These are phyloP conservation scores for Chondrostereum purpureum DNA, from an alignment of 1,284 basidiomycete genomes.

Conservation along the genomic window DNA sequence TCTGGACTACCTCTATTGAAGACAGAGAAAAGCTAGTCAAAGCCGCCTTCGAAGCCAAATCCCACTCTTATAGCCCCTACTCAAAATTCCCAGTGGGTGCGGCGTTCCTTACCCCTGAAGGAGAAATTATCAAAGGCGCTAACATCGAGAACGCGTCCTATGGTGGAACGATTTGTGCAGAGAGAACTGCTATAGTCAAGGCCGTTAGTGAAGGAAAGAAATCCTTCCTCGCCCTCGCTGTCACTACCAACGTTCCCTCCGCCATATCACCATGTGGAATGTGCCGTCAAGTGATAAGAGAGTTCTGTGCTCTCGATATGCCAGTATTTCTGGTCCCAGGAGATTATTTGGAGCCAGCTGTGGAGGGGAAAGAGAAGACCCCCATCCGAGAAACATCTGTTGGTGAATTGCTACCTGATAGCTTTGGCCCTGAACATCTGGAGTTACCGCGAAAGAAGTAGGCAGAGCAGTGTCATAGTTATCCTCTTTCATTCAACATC, in stretches of 20 bases:
- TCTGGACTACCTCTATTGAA: slow-evolving; percentile 25
- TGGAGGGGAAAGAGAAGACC: slow-evolving; percentile 24
- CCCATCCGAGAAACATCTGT: slow-evolving; percentile 62
- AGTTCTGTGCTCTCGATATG: slow-evolving; percentile 62
- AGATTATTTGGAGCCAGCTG: slow-evolving; percentile 32
- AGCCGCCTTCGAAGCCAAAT: slow-evolving; percentile 41
- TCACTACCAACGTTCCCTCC: slow-evolving; percentile 52
- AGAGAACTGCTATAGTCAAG: slow-evolving; percentile 68
- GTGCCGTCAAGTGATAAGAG: slow-evolving; percentile 74
- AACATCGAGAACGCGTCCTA: slow-evolving; percentile 75
- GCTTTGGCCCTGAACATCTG: slow-evolving; percentile 82
- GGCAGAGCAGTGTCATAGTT: no score
- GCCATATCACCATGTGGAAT: slow-evolving; percentile 70
- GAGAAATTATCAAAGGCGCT: slow-evolving; percentile 55
- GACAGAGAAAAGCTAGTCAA: slow-evolving; percentile 31
- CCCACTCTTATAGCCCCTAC: slow-evolving; percentile 49
- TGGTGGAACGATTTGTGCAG: slow-evolving; percentile 68
- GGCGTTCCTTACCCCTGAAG: slow-evolving; percentile 48
- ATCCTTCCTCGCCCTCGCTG: slow-evolving; percentile 51
- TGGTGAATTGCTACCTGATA: slow-evolving; percentile 74
- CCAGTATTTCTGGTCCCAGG: slow-evolving; percentile 62
- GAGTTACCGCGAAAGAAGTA: slow-evolving; percentile 32
- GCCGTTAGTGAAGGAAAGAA: slow-evolving; percentile 57
- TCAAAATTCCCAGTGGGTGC: slow-evolving; percentile 72
- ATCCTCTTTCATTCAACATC: no score